Evolutionary conservation across 768 basidiomycete genomes (phyloP), one percentile per base, ranked within the genome.

Genomic region (Asterophora parasitica): DNA sequence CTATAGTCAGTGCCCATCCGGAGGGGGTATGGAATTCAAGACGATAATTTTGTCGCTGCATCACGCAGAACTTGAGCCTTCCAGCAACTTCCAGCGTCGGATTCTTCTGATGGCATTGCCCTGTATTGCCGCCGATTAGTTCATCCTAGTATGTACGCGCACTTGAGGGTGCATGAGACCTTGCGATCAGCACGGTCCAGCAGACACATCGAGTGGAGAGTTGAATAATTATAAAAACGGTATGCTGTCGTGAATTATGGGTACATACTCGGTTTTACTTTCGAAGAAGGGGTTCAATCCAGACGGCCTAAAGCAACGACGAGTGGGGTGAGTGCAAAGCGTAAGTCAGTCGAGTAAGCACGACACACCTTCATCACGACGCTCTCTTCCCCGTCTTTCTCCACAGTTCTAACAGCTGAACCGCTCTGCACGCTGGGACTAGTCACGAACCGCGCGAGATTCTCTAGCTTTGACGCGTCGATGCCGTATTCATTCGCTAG

Each of bases 341-440:
- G 36, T 46, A 13, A 41, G 30, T 32, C 17, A 2, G 32, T 23
- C 8, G 27, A 28, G 17, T 15, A 12, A 17, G 47, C 33, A 16
- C 19, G 10, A 41, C 81, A 50, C 52, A 81, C 85, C 67, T 65
- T 70, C 64, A 72, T 75, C 26, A 71, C 72, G 10, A 73, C 53
- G 33, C 59, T 68, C 54, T 83, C 83, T 42, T 79, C 73, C 1
- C 85, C 85, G 13, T 79, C 73, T 48, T 77, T 71, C n/a, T 70
- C 72, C 16, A 70, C 65, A 10, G 61, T 68, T 53, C 70, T 69
- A 23, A 71, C 67, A 15, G 70, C 68, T 9, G 74, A 72, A 2
- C 64, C 67, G 44, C 70, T 66, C 39, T 76, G 72, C 5, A 85
- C 68, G 60, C 81, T 85, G 11, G 87, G 85, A 39, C 76, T 80